Percentiles rank a stretch among this genome's conserved stretches.
Evolutionary conservation across 306 rosid species (phyloP).

Genomic region (Vachellia pachyceras): DNA sequence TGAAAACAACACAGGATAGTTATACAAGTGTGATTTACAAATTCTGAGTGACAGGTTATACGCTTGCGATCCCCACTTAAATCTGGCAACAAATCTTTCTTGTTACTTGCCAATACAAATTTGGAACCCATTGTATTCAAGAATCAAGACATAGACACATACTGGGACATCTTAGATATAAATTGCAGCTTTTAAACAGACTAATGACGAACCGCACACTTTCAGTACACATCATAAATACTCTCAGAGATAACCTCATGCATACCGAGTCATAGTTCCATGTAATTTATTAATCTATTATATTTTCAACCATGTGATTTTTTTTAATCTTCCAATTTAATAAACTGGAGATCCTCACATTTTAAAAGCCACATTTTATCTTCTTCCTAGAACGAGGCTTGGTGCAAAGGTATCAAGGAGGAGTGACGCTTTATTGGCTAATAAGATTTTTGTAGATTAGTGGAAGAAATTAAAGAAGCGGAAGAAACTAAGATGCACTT

Average conservation of each 20-base stretch:
- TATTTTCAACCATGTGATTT: not conserved
- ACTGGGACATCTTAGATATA: not conserved
- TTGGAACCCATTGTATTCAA: not conserved
- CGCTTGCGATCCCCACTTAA: not conserved
- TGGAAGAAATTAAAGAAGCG: not conserved
- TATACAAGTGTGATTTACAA: not conserved
- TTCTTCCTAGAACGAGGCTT: conserved; percentile 17
- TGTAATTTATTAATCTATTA: not conserved
- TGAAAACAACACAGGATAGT: not conserved
- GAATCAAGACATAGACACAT: not conserved
- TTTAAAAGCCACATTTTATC: too few relatives aligned
- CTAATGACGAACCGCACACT: not conserved
- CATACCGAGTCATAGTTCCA: not conserved
- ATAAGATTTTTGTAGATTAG: not conserved
- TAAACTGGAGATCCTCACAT: conserved; percentile 17
- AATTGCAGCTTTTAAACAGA: not conserved
- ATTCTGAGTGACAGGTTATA: not conserved
- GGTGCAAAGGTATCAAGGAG: conserved; percentile 1
- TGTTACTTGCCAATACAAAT: not conserved
- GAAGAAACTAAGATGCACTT: not conserved
- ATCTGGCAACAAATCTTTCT: not conserved
- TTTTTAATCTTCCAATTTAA: not conserved
- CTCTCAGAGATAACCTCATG: too few relatives aligned
- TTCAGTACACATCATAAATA: not conserved
- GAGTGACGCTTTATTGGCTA: not conserved